Evolutionary conservation across 352 stramenopile genomes (phyloP).

Genomic region (Pythium guiyangense): DNA sequence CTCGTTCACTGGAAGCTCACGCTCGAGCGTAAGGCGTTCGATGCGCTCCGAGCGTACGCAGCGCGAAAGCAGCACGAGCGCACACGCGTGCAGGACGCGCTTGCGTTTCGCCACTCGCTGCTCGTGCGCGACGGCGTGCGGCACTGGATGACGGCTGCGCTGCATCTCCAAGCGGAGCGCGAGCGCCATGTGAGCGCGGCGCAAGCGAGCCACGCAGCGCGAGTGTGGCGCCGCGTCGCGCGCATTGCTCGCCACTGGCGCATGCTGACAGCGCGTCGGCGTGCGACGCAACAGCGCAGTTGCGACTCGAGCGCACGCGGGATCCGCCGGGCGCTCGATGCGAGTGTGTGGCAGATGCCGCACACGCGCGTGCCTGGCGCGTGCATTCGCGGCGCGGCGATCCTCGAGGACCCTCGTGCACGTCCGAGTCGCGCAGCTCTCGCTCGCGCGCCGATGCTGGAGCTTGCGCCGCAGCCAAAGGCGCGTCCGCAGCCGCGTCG

Average conservation of each 20-base stretch:
- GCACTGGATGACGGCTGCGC: conserved; percentile 15
- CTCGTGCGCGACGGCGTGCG: conserved; percentile 13
- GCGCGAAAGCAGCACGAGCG: conserved; percentile 8
- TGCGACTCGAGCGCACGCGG: too few relatives aligned
- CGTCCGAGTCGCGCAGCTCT: too few relatives aligned
- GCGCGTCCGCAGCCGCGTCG: conserved; percentile 32
- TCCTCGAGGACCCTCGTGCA: too few relatives aligned
- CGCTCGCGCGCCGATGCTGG: conserved; percentile 9
- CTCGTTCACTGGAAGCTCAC: conserved; percentile 20
- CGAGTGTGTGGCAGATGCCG: background rate
- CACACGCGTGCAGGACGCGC: conserved; percentile 10
- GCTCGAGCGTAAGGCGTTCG: conserved; percentile 13
- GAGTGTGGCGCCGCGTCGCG: conserved; percentile 15
- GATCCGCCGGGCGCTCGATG: too few relatives aligned
- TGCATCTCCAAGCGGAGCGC: conserved; percentile 12
- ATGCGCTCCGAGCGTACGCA: conserved; percentile 1
- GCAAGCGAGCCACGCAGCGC: conserved; percentile 9
- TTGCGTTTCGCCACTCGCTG: conserved; percentile 16
- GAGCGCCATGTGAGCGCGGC: conserved; percentile 5
- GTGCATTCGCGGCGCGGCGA: background rate
- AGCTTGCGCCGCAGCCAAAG: conserved; percentile 29
- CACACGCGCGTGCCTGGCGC: background rate
- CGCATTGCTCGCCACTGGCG: conserved; percentile 17
- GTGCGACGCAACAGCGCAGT: background rate
- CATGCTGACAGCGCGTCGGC: conserved; percentile 3